These are phyloP conservation scores for Coleophoma eucalyptorum DNA, from an alignment of 2,329 filamentous ascomycete species.

Conservation along the genomic window DNA sequence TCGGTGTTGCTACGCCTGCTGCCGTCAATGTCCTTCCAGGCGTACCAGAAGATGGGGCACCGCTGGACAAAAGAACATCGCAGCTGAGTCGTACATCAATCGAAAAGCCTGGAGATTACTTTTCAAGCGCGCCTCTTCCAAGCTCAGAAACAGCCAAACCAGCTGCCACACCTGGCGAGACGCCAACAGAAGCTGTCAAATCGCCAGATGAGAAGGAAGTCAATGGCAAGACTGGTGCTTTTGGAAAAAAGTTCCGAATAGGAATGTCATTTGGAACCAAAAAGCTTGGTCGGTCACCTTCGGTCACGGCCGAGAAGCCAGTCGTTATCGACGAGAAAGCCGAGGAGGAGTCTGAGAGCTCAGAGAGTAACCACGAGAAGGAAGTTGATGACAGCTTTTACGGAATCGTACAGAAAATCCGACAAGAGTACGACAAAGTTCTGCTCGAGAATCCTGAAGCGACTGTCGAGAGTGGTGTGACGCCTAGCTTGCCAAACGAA, in stretches of 20 bases:
- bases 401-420: conserved; percentile 70
- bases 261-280: conserved; percentile 74
- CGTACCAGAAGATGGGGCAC: conserved; percentile 42
- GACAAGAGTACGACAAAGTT: conserved; percentile 68
- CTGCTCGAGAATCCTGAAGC: conserved; percentile 50
- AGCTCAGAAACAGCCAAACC: conserved; percentile 41
- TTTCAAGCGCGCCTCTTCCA: conserved; percentile 55
- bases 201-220: conserved; percentile 52
- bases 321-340: conserved; percentile 72
- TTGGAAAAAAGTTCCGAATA: conserved; percentile 78
- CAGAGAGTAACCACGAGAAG: conserved; percentile 59
- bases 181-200: background rate
- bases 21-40: conserved; percentile 35
- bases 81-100: conserved; percentile 57
- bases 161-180: conserved; percentile 19
- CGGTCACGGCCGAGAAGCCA: conserved; percentile 68
- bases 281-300: conserved; percentile 70
- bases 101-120: conserved; percentile 70
- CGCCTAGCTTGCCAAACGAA: conserved; percentile 67
- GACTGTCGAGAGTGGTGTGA: conserved; percentile 58
- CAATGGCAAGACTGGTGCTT: conserved; percentile 48
- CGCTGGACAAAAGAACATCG: conserved; percentile 51
- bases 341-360: conserved; percentile 53
- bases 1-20: conserved; percentile 71
- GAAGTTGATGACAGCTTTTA: conserved; percentile 72